Evolutionary conservation across 129 eudicot genomes (phyloP).

Genomic region (Oenanthe sinensis): DNA sequence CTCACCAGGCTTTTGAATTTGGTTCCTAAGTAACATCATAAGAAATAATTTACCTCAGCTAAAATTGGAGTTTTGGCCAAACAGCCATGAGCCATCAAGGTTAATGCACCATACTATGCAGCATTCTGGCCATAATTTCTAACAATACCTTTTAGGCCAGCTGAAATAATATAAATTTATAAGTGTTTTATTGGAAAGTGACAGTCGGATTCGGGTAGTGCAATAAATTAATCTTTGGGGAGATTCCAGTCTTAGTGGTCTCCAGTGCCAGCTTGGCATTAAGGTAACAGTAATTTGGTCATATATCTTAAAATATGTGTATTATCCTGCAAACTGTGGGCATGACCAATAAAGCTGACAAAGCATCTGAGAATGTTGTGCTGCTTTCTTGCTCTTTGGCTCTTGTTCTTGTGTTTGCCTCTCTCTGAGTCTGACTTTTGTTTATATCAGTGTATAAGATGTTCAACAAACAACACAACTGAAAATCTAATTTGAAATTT

Average conservation of each 20-base stretch:
- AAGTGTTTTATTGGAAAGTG: background rate
- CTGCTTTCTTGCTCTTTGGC: background rate
- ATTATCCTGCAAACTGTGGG: background rate
- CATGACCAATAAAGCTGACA: background rate
- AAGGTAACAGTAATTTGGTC: background rate
- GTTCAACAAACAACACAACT: background rate
- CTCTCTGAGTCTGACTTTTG: background rate
- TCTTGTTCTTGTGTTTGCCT: background rate
- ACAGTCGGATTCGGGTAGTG: background rate
- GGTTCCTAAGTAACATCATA: background rate
- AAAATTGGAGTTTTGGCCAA: background rate
- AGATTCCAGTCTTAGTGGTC: conserved; percentile 2
- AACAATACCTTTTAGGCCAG: background rate
- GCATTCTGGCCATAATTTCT: background rate
- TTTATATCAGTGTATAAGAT: background rate
- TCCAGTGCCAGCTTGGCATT: conserved; percentile 2
- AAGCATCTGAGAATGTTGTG: background rate
- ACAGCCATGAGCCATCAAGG: background rate
- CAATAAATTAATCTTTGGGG: background rate
- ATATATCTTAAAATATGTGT: background rate
- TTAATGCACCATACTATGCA: background rate
- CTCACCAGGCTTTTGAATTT: background rate
- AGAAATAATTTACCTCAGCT: background rate
- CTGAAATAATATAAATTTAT: background rate
- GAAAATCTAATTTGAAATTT: background rate